Evolutionary conservation across 345 rosid genomes (phyloP).

Genomic region (Linum lewisii): DNA sequence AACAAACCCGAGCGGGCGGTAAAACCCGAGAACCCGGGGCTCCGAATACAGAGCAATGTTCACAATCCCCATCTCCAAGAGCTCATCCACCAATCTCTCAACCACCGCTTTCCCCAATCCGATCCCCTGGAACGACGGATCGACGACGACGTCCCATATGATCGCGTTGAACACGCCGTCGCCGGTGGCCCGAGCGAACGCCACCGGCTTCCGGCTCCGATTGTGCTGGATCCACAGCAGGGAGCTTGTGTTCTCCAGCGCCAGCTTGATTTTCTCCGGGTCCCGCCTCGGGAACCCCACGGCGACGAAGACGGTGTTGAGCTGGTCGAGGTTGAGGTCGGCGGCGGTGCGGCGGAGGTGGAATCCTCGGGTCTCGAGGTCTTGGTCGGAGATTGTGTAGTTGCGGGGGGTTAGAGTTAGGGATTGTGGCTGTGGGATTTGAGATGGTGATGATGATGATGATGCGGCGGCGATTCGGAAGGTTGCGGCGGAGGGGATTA

Average conservation of each 20-base stretch:
- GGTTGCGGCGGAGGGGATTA: too few species aligned
- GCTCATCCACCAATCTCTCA: conserved; percentile 62
- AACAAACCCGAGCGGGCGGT: conserved; percentile 77
- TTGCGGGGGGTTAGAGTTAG: conserved; percentile 21
- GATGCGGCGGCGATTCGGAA: too few species aligned
- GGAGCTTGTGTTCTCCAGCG: conserved; percentile 64
- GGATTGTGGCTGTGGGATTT: neutral
- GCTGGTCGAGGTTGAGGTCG: conserved; percentile 61
- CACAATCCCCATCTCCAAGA: conserved; percentile 46
- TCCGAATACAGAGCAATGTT: conserved; percentile 80
- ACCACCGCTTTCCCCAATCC: conserved; percentile 85
- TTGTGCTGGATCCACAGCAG: conserved; percentile 57
- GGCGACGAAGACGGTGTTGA: conserved; percentile 64
- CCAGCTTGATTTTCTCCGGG: conserved; percentile 53
- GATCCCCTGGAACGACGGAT: conserved; percentile 69
- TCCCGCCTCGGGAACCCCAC: conserved; percentile 92
- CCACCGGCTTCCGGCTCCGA: conserved; percentile 58
- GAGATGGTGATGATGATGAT: too few species aligned
- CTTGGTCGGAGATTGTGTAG: conserved; percentile 54
- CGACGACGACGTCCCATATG: conserved; percentile 97
- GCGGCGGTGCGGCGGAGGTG: conserved; percentile 47
- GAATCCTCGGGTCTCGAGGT: conserved; percentile 62
- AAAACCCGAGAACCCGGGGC: conserved; percentile 88
- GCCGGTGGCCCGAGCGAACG: conserved; percentile 86
- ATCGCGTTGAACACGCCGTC: conserved; percentile 90